Evolutionary conservation across 768 basidiomycete genomes (phyloP).

Genomic region (Pulveroboletus sp.): DNA sequence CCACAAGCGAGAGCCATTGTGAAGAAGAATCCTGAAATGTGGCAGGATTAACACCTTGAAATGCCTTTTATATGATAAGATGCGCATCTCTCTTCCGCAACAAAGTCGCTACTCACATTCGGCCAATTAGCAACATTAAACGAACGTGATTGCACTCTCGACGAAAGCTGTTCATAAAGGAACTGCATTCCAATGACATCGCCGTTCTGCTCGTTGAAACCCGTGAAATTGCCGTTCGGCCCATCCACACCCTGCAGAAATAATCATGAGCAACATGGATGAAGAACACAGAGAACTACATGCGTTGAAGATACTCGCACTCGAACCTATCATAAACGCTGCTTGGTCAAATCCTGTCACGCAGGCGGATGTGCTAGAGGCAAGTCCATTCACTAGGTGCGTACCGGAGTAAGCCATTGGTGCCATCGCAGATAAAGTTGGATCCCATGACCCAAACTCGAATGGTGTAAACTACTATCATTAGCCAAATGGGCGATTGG

Average conservation of each 20-base stretch:
- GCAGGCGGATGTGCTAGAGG: slow-evolving; percentile 54
- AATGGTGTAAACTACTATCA: slow-evolving; percentile 48
- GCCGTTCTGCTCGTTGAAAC: too few relatives aligned
- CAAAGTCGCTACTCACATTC: slow-evolving; percentile 32
- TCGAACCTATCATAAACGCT: slow-evolving; percentile 70
- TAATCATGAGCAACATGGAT: background rate
- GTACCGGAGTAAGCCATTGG: slow-evolving; percentile 64
- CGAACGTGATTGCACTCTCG: slow-evolving; percentile 43
- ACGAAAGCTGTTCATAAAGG: slow-evolving; percentile 44
- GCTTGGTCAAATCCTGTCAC: slow-evolving; percentile 72
- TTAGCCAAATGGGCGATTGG: slow-evolving; percentile 5
- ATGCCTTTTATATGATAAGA: slow-evolving; percentile 31
- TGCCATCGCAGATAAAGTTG: slow-evolving; percentile 63
- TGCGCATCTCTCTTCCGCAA: background rate
- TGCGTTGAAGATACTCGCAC: slow-evolving; percentile 65
- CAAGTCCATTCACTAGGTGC: slow-evolving; percentile 51
- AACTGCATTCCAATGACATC: slow-evolving; percentile 39
- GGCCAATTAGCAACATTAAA: slow-evolving; percentile 70
- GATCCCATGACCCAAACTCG: slow-evolving; percentile 73
- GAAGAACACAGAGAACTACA: slow-evolving; percentile 3
- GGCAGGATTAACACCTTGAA: slow-evolving; percentile 44
- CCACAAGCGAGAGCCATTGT: slow-evolving; percentile 58
- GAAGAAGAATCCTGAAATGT: slow-evolving; percentile 53
- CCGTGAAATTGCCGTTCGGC: slow-evolving; percentile 33
- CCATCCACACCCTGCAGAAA: slow-evolving; percentile 49